Evolutionary conservation across 2,329 filamentous ascomycete genomes (phyloP).

Genomic region (Sclerotinia trifoliorum): DNA sequence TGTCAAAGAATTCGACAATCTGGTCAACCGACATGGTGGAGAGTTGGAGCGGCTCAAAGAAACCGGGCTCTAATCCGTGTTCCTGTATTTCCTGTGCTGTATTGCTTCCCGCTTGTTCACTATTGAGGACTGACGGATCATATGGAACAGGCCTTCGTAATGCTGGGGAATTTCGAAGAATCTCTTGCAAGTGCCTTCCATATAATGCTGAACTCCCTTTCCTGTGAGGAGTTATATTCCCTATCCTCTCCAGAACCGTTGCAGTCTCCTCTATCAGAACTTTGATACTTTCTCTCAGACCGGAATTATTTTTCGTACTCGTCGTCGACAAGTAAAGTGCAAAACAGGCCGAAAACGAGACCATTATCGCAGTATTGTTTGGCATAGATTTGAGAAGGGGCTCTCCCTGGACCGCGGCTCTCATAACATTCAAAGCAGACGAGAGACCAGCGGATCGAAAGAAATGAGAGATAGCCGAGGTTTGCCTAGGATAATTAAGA

Average conservation of each 20-base stretch:
- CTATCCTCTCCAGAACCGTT: slow-evolving; percentile 66
- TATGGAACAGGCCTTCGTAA: slow-evolving; percentile 24
- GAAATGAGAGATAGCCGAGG: slow-evolving; percentile 67
- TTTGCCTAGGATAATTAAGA: slow-evolving; percentile 71
- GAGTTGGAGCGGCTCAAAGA: slow-evolving; percentile 56
- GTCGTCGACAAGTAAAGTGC: slow-evolving; percentile 63
- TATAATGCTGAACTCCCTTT: slow-evolving; percentile 64
- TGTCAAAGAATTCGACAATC: slow-evolving; percentile 64
- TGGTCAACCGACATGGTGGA: slow-evolving; percentile 70
- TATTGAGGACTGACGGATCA: not conserved
- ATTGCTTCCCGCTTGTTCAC: not conserved
- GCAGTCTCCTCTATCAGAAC: slow-evolving; percentile 67
- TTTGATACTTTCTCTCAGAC: slow-evolving; percentile 61
- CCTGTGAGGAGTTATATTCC: slow-evolving; percentile 62
- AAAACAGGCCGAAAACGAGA: slow-evolving; percentile 72
- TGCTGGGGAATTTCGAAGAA: slow-evolving; percentile 29
- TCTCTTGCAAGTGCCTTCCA: slow-evolving; percentile 53
- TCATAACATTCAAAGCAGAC: slow-evolving; percentile 71
- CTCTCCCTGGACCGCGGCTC: slow-evolving; percentile 71
- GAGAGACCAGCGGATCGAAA: slow-evolving; percentile 71
- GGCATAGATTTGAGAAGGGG: slow-evolving; percentile 70
- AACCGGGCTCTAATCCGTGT: not conserved
- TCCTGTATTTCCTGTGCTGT: not conserved
- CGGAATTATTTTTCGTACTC: slow-evolving; percentile 53
- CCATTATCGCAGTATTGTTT: slow-evolving; percentile 78